Evolutionary conservation across 176 grass and related monocot genomes (phyloP).

Genomic region (Oryza longistaminata): DNA sequence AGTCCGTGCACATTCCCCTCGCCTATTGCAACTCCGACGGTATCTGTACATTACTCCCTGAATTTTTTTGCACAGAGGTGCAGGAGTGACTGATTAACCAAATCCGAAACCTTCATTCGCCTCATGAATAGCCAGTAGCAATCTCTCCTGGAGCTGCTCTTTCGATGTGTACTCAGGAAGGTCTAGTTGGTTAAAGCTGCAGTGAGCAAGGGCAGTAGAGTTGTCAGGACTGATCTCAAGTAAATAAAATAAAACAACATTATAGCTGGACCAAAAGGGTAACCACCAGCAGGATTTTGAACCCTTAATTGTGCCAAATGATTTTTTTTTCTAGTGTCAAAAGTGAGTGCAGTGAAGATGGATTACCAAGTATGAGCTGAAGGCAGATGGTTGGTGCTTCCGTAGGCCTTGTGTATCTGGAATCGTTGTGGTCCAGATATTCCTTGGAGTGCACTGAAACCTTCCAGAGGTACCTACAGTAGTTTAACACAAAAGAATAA

Average conservation of each 20-base stretch:
- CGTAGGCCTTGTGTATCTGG: constrained; percentile 99
- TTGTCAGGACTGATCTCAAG: neutral
- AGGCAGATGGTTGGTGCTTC: constrained; percentile 89
- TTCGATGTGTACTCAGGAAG: constrained; percentile 95
- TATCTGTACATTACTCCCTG: constrained; percentile 43
- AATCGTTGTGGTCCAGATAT: constrained; percentile 90
- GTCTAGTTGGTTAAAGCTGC: constrained; percentile 98
- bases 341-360: neutral
- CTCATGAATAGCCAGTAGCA: constrained; percentile 93
- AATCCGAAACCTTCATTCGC: constrained; percentile 99
- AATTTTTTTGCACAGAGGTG: neutral
- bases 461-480: constrained; percentile 88
- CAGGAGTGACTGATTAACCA: constrained; percentile 46
- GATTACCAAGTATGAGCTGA: constrained; percentile 96
- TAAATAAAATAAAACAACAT: constrained; percentile 11
- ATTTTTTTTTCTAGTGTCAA: neutral
- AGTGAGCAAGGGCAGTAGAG: constrained; percentile 5
- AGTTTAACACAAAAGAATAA: neutral
- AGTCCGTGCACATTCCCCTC: constrained; percentile 3
- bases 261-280: neutral
- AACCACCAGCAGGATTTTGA: neutral
- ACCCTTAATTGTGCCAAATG: neutral
- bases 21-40: constrained; percentile 20
- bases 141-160: constrained; percentile 88
- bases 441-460: constrained; percentile 93